Conservation (phyloP, 2,329 filamentous ascomycete genomes). For the Akanthomyces uredinophilus region DNA sequence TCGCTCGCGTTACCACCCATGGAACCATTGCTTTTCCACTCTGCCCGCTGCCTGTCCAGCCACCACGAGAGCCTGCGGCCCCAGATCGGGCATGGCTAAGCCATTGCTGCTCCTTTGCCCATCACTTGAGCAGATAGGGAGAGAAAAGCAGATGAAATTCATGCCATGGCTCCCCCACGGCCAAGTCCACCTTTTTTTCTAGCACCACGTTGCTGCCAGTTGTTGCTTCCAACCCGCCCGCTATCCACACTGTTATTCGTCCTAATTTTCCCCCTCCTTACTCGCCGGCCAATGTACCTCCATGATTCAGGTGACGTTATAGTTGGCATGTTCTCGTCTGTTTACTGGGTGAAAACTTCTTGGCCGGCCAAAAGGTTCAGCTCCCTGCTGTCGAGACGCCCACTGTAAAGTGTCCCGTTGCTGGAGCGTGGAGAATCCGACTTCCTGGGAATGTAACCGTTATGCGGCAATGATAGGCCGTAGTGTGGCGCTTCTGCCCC, state of each 20-base stretch:
- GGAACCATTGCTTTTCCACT: not conserved
- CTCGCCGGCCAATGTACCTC: not conserved
- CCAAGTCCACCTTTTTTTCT: not conserved
- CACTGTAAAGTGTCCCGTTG: not conserved
- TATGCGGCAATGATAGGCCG: constrained; percentile 6
- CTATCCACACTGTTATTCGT: constrained; percentile 1
- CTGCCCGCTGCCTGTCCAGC: not conserved
- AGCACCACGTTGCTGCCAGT: constrained; percentile 12
- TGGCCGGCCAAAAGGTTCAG: not conserved
- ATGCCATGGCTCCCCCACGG: not conserved
- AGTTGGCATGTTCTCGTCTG: not conserved
- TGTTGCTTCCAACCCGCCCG: not conserved
- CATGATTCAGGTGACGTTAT: not conserved
- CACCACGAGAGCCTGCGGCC: not conserved
- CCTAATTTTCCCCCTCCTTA: constrained; percentile 6
- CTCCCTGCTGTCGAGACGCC: not conserved
- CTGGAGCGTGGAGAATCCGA: not conserved
- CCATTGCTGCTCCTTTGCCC: not conserved
- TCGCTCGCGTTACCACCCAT: not conserved
- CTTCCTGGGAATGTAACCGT: not conserved
- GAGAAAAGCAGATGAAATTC: not conserved
- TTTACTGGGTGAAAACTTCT: not conserved
- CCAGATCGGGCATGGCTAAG: not conserved
- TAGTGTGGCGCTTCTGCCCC: constrained; percentile 14
- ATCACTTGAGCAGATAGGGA: not conserved